Conservation (phyloP, 1,284 basidiomycete species). For the Ceratobasidium sp. region DNA sequence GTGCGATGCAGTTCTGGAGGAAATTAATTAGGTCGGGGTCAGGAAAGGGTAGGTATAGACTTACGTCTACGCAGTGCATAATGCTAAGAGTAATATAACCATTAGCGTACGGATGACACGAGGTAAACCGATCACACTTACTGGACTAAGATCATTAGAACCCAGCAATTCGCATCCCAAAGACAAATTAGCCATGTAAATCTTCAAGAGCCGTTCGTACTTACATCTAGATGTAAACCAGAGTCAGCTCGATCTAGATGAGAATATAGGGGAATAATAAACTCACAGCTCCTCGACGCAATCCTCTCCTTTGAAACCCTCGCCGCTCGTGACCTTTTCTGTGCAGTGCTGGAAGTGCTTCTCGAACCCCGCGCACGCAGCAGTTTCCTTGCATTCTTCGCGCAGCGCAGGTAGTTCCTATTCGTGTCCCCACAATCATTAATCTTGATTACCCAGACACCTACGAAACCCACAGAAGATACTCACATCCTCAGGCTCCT, state of each 20-base stretch:
- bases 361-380: slow-evolving; percentile 77
- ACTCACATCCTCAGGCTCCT: slow-evolving; percentile 87
- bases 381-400: slow-evolving; percentile 78
- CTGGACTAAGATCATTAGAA: slow-evolving; percentile 68
- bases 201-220: slow-evolving; percentile 54
- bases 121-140: slow-evolving; percentile 58
- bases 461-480: not conserved
- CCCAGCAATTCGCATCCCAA: too few species aligned
- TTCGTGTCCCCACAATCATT: not conserved
- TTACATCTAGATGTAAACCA: slow-evolving; percentile 62
- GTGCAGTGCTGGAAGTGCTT: slow-evolving; percentile 93
- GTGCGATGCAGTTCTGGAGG: slow-evolving; percentile 77
- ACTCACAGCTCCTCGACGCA: slow-evolving; percentile 88
- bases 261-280: slow-evolving; percentile 25
- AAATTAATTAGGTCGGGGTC: slow-evolving; percentile 45
- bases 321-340: slow-evolving; percentile 84
- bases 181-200: slow-evolving; percentile 4
- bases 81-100: slow-evolving; percentile 63
- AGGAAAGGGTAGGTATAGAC: slow-evolving; percentile 53
- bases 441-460: not conserved
- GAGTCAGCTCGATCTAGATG: slow-evolving; percentile 37
- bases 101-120: slow-evolving; percentile 45
- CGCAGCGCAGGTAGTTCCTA: slow-evolving; percentile 77
- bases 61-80: slow-evolving; percentile 92
- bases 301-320: slow-evolving; percentile 89